phyloP scores from a whole-genome alignment of 371 early-diverging fungal genomes.

The Massospora cicadina region DNA sequence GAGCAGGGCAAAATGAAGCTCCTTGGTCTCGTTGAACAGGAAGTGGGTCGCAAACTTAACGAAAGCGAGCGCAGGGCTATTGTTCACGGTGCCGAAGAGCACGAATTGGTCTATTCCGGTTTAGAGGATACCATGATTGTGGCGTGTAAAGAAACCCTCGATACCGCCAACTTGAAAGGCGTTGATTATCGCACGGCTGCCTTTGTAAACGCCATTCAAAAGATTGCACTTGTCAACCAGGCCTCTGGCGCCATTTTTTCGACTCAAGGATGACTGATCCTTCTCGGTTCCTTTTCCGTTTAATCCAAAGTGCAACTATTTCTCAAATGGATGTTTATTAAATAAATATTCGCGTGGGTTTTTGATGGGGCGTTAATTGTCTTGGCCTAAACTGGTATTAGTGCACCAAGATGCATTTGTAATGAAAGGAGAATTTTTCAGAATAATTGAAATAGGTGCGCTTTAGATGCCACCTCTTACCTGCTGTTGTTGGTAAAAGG shows the following conservation, averaged over 20 bases:
- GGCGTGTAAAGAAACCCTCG: slow-evolving; percentile 17
- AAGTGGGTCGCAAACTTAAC: slow-evolving; percentile 51
- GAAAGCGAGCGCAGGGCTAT: slow-evolving; percentile 59
- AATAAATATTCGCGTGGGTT: too few relatives aligned
- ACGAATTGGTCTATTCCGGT: slow-evolving; percentile 77
- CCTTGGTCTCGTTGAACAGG: slow-evolving; percentile 55
- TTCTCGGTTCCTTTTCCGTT: not conserved
- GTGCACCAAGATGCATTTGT: too few relatives aligned
- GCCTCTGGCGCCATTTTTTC: slow-evolving; percentile 63
- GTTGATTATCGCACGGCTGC: slow-evolving; percentile 76
- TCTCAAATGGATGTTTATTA: too few relatives aligned
- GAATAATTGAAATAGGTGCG: too few relatives aligned
- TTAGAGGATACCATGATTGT: slow-evolving; percentile 71
- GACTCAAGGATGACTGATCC: slow-evolving; percentile 8
- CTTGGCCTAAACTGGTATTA: too few relatives aligned
- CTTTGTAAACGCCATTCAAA: slow-evolving; percentile 66
- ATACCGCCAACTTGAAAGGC: slow-evolving; percentile 16
- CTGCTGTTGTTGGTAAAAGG: too few relatives aligned
- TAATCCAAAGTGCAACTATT: too few relatives aligned
- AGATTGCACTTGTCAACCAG: slow-evolving; percentile 62
- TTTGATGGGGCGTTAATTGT: too few relatives aligned
- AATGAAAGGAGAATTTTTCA: too few relatives aligned
- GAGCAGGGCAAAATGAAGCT: slow-evolving; percentile 61
- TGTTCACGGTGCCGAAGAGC: slow-evolving; percentile 79
- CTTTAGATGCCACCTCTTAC: too few relatives aligned